Evolutionary conservation across 805 yeast genomes (phyloP), one percentile per base, ranked within the genome.

Genomic region (Nakazawaea populi): DNA sequence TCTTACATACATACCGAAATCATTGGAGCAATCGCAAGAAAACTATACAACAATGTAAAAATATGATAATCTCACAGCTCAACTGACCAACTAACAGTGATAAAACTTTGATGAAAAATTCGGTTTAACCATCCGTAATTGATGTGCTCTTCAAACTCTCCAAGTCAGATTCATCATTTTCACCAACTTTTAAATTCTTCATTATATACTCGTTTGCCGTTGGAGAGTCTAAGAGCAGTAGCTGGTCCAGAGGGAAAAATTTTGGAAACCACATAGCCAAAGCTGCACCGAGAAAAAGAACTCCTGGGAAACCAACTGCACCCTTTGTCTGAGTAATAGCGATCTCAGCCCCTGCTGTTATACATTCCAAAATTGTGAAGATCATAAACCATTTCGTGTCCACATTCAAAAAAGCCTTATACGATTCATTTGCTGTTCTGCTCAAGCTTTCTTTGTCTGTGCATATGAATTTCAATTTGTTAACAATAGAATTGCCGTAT

Each of bases 241-340:
- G 67, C 49, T 87, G 89, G 4, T 78, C 80, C 39, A 59, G 56
- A 0, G 87, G 83, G 49, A 91, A 86, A 1, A 85, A 61, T 48
- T 61, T 64, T 0, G 87, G 87, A 69, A 95, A 82, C 6, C 76
- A 58, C 60, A 81, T 75, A 18, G 86, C 80, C 10, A 89, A 80
- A 1, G 81, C 69, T 27, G 85, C 75, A 52, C 88, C 91, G 48
- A 83, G 76, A 60, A 92, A 66, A 46, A 92, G 68, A 0, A 94
- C 88, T 3, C 89, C 85, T 0, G 99, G 98, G 61, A 94, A 92
- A 2, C 96, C 98, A 34, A 92, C 89, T 0, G 98, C 97, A 0
- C 94, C 98, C 53, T 75, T 81, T 0, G 97, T 89, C 61, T 84
- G 79, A 0, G 96, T 87, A 34, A 92, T 89, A 0, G 83, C 94